Percentiles rank a stretch among this genome's conserved stretches.
Evolutionary conservation across 2,329 filamentous ascomycete genomes (phyloP).

Genomic region (Thelonectria blattea): DNA sequence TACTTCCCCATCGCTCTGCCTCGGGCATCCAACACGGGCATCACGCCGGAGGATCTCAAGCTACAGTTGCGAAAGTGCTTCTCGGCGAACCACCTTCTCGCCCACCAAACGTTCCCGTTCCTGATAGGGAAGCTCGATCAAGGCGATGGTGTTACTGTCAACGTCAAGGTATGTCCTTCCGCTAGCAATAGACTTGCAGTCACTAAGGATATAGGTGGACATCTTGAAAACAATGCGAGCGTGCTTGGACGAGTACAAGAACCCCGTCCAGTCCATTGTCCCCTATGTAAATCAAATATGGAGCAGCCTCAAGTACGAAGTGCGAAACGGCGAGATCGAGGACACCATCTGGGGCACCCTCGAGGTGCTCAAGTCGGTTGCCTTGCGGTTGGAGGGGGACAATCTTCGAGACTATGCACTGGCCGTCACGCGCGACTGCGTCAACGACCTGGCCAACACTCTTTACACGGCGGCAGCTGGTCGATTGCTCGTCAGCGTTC

Average conservation of each 20-base stretch:
- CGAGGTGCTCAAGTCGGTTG: slow-evolving; percentile 58
- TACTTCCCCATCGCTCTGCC: slow-evolving; percentile 66
- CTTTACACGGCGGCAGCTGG: slow-evolving; percentile 60
- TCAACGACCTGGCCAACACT: slow-evolving; percentile 58
- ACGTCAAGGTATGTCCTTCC: slow-evolving; percentile 56
- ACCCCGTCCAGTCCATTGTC: slow-evolving; percentile 53
- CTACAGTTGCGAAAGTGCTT: slow-evolving; percentile 60
- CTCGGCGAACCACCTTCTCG: slow-evolving; percentile 54
- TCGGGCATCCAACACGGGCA: slow-evolving; percentile 55
- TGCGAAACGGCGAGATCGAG: slow-evolving; percentile 64
- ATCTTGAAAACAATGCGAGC: slow-evolving; percentile 62
- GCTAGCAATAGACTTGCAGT: background rate
- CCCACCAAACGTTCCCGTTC: slow-evolving; percentile 57
- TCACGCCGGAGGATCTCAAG: slow-evolving; percentile 65
- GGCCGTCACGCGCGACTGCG: slow-evolving; percentile 58
- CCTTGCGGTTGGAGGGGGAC: slow-evolving; percentile 52
- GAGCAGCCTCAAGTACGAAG: slow-evolving; percentile 67
- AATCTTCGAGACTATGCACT: slow-evolving; percentile 54
- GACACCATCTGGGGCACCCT: slow-evolving; percentile 63
- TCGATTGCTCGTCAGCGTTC: slow-evolving; percentile 57
- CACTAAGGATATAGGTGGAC: slow-evolving; percentile 50
- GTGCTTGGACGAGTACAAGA: slow-evolving; percentile 57
- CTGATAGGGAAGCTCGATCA: slow-evolving; percentile 64
- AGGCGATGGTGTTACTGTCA: slow-evolving; percentile 62
- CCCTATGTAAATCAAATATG: slow-evolving; percentile 60